Conservation (phyloP, 2,329 filamentous ascomycete genomes). For the Tolypocladium endophyticum region DNA sequence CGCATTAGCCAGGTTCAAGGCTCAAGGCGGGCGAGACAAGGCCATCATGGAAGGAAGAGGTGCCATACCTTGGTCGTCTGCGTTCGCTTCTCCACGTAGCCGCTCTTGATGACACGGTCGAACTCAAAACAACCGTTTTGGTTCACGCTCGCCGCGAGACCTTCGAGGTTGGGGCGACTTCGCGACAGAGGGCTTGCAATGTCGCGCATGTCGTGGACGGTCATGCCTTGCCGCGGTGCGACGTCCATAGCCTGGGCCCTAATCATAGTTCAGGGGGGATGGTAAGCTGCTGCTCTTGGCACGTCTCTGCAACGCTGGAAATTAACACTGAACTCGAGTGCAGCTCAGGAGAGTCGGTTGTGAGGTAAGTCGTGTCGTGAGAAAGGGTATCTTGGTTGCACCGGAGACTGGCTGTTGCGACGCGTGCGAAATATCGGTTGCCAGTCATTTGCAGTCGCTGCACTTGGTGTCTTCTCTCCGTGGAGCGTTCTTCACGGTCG, state of each 20-base stretch:
- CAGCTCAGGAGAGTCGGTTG: neutral
- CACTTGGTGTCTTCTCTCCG: neutral
- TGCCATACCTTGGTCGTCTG: constrained; percentile 76
- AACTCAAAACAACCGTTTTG: constrained; percentile 94
- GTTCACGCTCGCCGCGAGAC: constrained; percentile 70
- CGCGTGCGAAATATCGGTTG: neutral
- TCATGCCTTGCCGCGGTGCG: neutral
- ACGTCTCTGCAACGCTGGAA: neutral
- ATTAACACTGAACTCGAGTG: neutral
- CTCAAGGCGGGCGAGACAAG: neutral
- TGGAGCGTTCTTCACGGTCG: neutral
- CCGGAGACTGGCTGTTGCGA: neutral
- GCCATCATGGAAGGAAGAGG: constrained; percentile 3
- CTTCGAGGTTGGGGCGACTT: constrained; percentile 36
- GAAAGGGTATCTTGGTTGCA: neutral
- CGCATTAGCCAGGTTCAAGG: constrained; percentile 9
- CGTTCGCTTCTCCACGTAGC: constrained; percentile 77
- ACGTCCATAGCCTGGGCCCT: constrained; percentile 11
- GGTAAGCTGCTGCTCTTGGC: neutral
- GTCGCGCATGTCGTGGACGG: constrained; percentile 5
- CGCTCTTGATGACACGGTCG: constrained; percentile 84
- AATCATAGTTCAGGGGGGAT: constrained; percentile 1
- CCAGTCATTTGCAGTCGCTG: neutral
- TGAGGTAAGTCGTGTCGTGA: neutral
- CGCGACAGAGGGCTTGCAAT: constrained; percentile 10